Base-by-base conservation (phyloP, 148 eudicot genomes). In the Diospyros kaki region DNA sequence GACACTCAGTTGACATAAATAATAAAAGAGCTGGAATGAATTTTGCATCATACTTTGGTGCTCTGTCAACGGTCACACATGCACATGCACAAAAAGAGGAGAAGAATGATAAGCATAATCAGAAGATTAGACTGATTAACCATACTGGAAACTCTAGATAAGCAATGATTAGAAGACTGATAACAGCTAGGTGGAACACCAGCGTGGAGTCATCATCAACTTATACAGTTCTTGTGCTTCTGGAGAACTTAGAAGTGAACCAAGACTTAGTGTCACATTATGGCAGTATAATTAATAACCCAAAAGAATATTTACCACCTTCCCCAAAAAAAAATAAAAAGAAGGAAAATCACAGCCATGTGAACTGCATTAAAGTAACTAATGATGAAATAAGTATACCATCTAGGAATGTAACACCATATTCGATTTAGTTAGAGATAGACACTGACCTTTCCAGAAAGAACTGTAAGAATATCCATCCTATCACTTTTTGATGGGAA, bases 391-490 rank as follows among this genome's bases (percentile, higher is more conserved):
- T 14, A 75, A 4, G 51, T 54, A 18, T 28, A 48, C 17, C 43
- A 68, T 48, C 71, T 9, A 63, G 51, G 17, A 73, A 73, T 41
- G 48, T 28, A 56, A 73, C 28, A 11, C 58, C 67, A 46, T 45
- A 42, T 11, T 8, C n/a, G 69, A 61, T 68, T 40, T 52, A 28
- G 6, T 54, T 3, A 67, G 64, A 55, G 42, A 72, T 73, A 59
- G 18, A 38, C n/a, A 40, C 87, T 77, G 46, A 94, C 98, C 95
- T 91, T 91, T 74, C 89, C 88, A 50, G 99, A 90, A 70, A 92
- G 97, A 75, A 89, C 96, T 76, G 58, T 80, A 56, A 95, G 94
- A 76, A 95, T 93, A 82, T 95, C 98, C 81, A 86, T 80, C 80
- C 99, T 88, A 80, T 91, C 99, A 53, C 77, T 80, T 75, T 68